A percentile compares a stretch with the other conserved stretches of the same genome.
phyloP scores from a whole-genome alignment of 1,284 basidiomycete species.

The Gomphus bonarii region DNA sequence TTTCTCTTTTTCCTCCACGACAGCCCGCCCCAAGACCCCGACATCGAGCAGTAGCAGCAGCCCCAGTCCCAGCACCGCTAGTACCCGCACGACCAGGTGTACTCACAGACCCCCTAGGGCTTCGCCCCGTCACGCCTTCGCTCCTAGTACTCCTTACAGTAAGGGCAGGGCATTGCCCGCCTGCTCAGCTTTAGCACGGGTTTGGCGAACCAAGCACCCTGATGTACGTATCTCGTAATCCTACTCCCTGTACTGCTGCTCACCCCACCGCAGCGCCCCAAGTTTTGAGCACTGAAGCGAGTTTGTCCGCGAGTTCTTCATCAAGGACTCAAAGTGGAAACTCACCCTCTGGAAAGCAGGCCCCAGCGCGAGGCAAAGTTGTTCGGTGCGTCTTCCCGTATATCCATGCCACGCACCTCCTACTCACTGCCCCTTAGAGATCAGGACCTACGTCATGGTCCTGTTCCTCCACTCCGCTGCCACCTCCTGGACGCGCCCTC shows the following conservation, averaged over 20 bases:
- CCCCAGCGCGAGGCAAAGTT: constrained; percentile 62
- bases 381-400: constrained; percentile 46
- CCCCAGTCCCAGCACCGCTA: too few species aligned
- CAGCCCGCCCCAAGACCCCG: too few species aligned
- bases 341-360: constrained; percentile 76
- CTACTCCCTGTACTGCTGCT: neutral
- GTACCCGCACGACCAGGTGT: too few species aligned
- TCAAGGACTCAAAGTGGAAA: constrained; percentile 48
- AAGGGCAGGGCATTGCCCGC: constrained; percentile 45
- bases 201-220: constrained; percentile 40
- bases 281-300: constrained; percentile 53
- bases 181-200: constrained; percentile 57
- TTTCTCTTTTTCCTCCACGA: neutral
- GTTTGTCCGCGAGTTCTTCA: constrained; percentile 55
- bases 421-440: constrained; percentile 35
- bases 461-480: constrained; percentile 69
- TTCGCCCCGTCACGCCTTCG: too few species aligned
- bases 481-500: constrained; percentile 70
- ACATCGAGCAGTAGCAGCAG: too few species aligned
- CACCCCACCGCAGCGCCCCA: constrained; percentile 15
- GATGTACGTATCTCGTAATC: constrained; percentile 26
- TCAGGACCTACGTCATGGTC: constrained; percentile 64
- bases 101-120: too few species aligned
- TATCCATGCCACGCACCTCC: neutral
- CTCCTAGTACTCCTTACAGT: too few species aligned